Evolutionary conservation across 2,329 filamentous ascomycete genomes (phyloP), one percentile per base, ranked within the genome.

Genomic region (Penicillium vulpinum): DNA sequence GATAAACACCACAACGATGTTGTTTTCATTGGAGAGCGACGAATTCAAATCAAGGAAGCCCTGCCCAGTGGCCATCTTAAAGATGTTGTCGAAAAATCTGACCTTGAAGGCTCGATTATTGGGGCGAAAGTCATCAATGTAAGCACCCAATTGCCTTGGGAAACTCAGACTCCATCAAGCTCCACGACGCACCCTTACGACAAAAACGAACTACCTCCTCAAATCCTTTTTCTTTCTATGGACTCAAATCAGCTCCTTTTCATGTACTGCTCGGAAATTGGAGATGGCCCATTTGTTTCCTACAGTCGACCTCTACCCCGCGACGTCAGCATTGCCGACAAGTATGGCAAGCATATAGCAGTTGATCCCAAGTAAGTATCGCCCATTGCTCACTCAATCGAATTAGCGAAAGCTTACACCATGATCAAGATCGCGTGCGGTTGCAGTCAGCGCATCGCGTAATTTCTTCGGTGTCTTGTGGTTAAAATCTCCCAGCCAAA

Each of bases 21-120:
- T 61, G 88, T 92, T 36, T 91, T 96, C 66, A 83, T 99, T 56
- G 90, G 92, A 52, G 89, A 96, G 63, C 84, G 89, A 61, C 90
- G 86, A 65, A 83, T 99, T 43, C 88, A 93, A 63, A 85, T 97
- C 61, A 89, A 87, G 65, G 89, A 96, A 71, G 83, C 94, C 22
- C 65, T 75, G 2, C 80, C 81, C 5, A 79, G 80, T 43, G 87
- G 87, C 1, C 87, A 89, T 66, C 81, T 96, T 24, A 84, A 87
- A 62, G 86, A 91, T 67, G 80, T 96, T n/a, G 80, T 84, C n/a
- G 84, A 84, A 58, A 95, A 92, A 73, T 81, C 82, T 39, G 87
- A 96, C 70, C 93, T 97, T 70, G 86, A 87, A 52, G 84, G 85
- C 31, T 84, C 86, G 41, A 97, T 97, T 62, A 81, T 89, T 58